A percentile compares a stretch with the other conserved stretches of the same genome.
Conservation (phyloP, 352 stramenopile species). For the Globisporangium megalacanthum region DNA sequence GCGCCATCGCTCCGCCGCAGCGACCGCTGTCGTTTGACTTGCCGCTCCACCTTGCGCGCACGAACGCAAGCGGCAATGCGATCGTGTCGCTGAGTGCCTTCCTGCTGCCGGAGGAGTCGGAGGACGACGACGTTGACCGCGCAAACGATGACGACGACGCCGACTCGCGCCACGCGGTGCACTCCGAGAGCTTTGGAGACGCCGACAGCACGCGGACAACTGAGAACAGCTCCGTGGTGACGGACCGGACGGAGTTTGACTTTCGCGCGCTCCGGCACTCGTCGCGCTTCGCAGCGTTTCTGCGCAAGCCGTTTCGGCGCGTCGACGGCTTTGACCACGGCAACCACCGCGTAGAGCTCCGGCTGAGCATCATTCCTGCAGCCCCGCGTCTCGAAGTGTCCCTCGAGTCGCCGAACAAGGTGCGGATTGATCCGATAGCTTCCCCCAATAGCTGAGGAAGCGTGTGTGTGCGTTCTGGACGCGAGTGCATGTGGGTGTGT, state of each 20-base stretch:
- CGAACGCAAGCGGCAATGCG: conserved; percentile 9
- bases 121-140: conserved; percentile 54
- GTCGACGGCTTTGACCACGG: conserved; percentile 44
- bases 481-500: neutral
- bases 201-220: conserved; percentile 64
- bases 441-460: neutral
- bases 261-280: conserved; percentile 42
- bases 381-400: conserved; percentile 37
- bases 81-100: conserved; percentile 25
- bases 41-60: conserved; percentile 15
- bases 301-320: conserved; percentile 65
- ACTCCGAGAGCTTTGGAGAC: conserved; percentile 75
- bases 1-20: conserved; percentile 20
- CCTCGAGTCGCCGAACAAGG: conserved; percentile 59
- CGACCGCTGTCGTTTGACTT: neutral
- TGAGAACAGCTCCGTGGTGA: conserved; percentile 64
- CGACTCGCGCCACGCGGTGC: conserved; percentile 62
- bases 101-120: conserved; percentile 26
- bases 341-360: conserved; percentile 26
- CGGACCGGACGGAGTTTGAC: conserved; percentile 51
- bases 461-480: neutral
- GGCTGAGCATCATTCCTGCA: conserved; percentile 37
- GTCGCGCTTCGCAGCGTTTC: conserved; percentile 53
- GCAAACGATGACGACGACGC: conserved; percentile 47
- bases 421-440: too few species aligned